Evolutionary conservation across 495 filamentous ascomycete genomes (phyloP).

Genomic region (Penicillium waksmanii): DNA sequence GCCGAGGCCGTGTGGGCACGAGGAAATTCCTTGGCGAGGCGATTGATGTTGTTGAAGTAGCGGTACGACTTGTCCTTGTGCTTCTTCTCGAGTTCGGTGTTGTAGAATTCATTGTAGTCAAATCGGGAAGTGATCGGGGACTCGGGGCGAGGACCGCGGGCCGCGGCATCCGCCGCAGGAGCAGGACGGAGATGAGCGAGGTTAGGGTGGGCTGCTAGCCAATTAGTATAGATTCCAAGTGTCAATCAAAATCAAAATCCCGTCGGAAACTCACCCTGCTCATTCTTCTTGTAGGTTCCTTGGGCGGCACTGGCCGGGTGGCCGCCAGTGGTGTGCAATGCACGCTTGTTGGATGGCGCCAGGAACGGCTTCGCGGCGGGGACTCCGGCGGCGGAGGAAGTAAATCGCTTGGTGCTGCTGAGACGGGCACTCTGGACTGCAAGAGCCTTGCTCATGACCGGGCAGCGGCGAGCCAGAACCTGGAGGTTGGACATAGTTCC

Average conservation of each 20-base stretch:
- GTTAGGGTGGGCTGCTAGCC: conserved; percentile 31
- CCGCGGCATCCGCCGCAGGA: conserved; percentile 28
- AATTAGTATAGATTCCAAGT: conserved; percentile 16
- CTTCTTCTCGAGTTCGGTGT: conserved; percentile 90
- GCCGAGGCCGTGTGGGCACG: conserved; percentile 85
- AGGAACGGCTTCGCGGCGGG: conserved; percentile 38
- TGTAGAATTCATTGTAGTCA: conserved; percentile 90
- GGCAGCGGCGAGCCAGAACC: conserved; percentile 91
- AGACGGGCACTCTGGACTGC: conserved; percentile 79
- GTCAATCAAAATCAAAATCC: neutral
- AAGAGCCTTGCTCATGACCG: conserved; percentile 97
- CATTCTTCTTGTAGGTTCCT: conserved; percentile 59
- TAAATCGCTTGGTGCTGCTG: conserved; percentile 49
- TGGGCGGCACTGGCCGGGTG: conserved; percentile 75
- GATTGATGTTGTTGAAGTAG: conserved; percentile 99
- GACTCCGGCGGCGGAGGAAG: conserved; percentile 43
- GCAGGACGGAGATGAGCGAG: conserved; percentile 23
- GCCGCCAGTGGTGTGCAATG: conserved; percentile 75
- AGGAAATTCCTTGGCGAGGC: conserved; percentile 93
- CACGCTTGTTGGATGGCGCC: conserved; percentile 58
- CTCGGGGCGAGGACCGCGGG: conserved; percentile 43
- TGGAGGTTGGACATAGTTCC: conserved; percentile 97
- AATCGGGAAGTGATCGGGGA: conserved; percentile 63
- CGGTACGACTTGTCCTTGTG: conserved; percentile 99
- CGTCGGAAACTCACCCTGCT: conserved; percentile 53